phyloP scores from a whole-genome alignment of 106 monocot genomes.

The Allium cepa region DNA sequence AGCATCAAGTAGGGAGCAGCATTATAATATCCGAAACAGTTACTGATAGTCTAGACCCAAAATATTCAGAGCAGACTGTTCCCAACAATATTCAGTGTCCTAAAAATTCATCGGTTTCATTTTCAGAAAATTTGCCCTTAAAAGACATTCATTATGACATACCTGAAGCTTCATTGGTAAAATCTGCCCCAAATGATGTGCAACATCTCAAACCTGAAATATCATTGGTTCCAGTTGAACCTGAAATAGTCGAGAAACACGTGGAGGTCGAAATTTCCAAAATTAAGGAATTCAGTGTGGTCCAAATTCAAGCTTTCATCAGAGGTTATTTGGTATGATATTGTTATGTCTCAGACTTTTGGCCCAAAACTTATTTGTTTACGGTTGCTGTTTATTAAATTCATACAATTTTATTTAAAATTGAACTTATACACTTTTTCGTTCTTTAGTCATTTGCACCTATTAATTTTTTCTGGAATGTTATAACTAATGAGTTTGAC shows the following conservation, averaged over 20 bases:
- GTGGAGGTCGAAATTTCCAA: neutral
- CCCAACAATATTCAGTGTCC: slow-evolving; percentile 7
- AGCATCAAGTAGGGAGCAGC: slow-evolving; percentile 32
- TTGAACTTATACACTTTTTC: neutral
- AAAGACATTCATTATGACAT: slow-evolving; percentile 18
- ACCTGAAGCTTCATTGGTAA: neutral
- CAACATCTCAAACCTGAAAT: neutral
- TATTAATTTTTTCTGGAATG: neutral
- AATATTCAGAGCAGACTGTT: slow-evolving; percentile 12
- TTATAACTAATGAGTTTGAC: neutral
- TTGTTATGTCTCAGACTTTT: neutral
- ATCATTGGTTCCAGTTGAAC: neutral
- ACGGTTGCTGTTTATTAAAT: neutral
- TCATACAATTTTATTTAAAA: neutral
- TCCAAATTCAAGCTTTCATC: slow-evolving; percentile 39
- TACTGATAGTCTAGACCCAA: slow-evolving; percentile 15
- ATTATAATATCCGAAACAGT: slow-evolving; percentile 28
- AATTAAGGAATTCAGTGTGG: slow-evolving; percentile 22
- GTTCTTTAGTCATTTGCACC: neutral
- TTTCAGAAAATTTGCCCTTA: slow-evolving; percentile 19
- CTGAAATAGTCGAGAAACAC: slow-evolving; percentile 2
- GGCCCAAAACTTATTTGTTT: neutral
- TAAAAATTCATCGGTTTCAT: slow-evolving; percentile 11
- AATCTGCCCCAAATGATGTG: too few relatives aligned
- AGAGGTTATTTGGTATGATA: slow-evolving; percentile 41